Base-by-base conservation (phyloP, 148 eudicot genomes). In the Diospyros lotus region DNA sequence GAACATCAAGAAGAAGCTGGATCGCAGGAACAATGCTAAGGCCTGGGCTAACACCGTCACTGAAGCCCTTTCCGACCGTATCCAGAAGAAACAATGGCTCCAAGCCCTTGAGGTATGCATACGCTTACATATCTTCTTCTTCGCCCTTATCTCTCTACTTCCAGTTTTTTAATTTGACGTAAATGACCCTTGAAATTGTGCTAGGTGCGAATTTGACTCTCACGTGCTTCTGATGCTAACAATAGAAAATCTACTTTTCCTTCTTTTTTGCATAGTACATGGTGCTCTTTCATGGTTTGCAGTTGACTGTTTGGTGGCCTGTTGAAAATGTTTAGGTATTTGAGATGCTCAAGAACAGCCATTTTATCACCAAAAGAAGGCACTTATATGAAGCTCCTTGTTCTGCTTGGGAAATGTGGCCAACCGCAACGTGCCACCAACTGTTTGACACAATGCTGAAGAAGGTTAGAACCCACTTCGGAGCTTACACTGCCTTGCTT, bases 1-100 rank as follows among this genome's bases (percentile, higher is more conserved):
- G 84, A 92, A 89, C 80, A 66, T 92, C 45, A 90, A 88, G 85
- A 95, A 90, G 84, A 93, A 87, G 72, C 58, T 89, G 76, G 96
- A 90, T 71, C 84, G 86, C 15, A 86, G 83, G 77, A 79, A 72
- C 13, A 82, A 84, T 17, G 86, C 94, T 80, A 80, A 75, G 54
- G 90, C 91, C 18, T 95, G 99, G 99, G 99, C 73, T 68, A 84
- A 77, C 63, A 95, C 97, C 61, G 99, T 95, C 45, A 89, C 99
- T 69, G 97, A 95, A 70, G 54, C 91, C 55, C 86, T 95, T 17
- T 87, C 96, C 66, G 90, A 95, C 18, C 86, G 79, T 53, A 88
- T 95, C 78, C 75, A 71, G 6, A 89, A 87, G 46, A 95, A 93
- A 76, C 91, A 87, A 14, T 95, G 99, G 99, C 74, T 78, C 13